phyloP scores from a whole-genome alignment of 352 stramenopile genomes.

The Globisporangium acanthophoron region DNA sequence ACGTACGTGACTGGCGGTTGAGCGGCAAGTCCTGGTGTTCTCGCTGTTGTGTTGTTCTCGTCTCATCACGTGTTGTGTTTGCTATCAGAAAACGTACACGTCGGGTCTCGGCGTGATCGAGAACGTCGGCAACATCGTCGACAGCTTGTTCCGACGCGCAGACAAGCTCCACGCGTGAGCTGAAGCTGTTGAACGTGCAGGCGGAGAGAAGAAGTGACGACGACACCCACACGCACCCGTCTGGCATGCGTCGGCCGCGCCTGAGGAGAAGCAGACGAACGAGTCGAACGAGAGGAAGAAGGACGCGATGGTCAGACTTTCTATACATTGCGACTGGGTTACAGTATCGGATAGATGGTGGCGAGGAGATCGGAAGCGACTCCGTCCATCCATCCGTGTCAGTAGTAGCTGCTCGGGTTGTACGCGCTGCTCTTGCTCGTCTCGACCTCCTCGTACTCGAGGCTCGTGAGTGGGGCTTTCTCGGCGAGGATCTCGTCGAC shows the following conservation, averaged over 20 bases:
- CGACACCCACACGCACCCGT: neutral
- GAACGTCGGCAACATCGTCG: slow-evolving; percentile 96
- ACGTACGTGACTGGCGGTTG: slow-evolving; percentile 61
- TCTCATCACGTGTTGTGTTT: slow-evolving; percentile 5
- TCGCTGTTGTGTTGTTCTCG: neutral
- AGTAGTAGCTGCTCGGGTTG: slow-evolving; percentile 21
- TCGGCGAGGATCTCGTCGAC: slow-evolving; percentile 20
- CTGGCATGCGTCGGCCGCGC: neutral
- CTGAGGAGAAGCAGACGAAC: no score
- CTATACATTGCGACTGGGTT: neutral
- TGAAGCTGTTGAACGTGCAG: neutral
- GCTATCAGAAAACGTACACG: slow-evolving; percentile 85
- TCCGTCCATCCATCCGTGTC: neutral
- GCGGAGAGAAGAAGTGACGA: neutral
- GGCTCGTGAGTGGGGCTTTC: slow-evolving; percentile 19
- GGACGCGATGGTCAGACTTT: neutral
- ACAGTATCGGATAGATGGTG: no score
- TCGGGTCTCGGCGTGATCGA: slow-evolving; percentile 94
- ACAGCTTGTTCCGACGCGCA: slow-evolving; percentile 90
- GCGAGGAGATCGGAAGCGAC: neutral
- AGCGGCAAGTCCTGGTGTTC: neutral
- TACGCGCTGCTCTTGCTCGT: slow-evolving; percentile 23
- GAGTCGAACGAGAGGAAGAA: neutral
- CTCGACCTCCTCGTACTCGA: slow-evolving; percentile 22
- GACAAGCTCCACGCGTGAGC: slow-evolving; percentile 75